Percentiles rank a stretch among this genome's conserved stretches.
These are phyloP conservation scores for Sugiyamaella mastotermitis DNA, from an alignment of 805 yeast species.

Conservation along the genomic window DNA sequence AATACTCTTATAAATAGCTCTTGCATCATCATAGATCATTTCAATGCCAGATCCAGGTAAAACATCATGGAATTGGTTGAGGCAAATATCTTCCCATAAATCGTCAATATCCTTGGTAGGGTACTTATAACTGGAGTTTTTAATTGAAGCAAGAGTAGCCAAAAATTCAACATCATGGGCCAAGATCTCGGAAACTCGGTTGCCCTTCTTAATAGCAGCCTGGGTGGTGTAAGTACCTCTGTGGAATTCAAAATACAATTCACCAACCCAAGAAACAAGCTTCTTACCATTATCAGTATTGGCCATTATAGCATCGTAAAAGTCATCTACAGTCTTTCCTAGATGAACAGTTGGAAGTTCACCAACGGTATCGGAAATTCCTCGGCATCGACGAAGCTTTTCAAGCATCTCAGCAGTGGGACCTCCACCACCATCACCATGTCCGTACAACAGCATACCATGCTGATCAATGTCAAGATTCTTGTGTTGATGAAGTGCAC, in stretches of 20 bases:
- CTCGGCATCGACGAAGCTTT: conserved; percentile 85
- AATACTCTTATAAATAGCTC: conserved; percentile 63
- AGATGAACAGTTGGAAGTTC: conserved; percentile 74
- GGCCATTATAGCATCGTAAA: conserved; percentile 59
- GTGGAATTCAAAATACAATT: conserved; percentile 88
- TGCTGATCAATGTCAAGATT: conserved; percentile 74
- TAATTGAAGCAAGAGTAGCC: conserved; percentile 69
- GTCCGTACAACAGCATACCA: conserved; percentile 78
- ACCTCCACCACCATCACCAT: conserved; percentile 99
- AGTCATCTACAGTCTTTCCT: conserved; percentile 75
- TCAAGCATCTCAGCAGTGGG: conserved; percentile 93
- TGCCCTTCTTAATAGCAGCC: conserved; percentile 73
- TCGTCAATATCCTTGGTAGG: conserved; percentile 63
- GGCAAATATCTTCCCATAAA: conserved; percentile 82
- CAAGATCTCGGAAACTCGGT: conserved; percentile 69
- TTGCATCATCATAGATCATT: conserved; percentile 87
- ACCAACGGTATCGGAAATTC: conserved; percentile 74
- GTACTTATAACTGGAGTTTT: conserved; percentile 51
- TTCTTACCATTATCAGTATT: conserved; percentile 58
- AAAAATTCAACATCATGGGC: conserved; percentile 82
- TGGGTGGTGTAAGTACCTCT: conserved; percentile 97
- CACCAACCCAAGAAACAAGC: conserved; percentile 89
- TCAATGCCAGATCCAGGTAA: conserved; percentile 95
- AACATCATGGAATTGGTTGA: conserved; percentile 97
- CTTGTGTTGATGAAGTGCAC: conserved; percentile 77